Evolutionary conservation across 768 basidiomycete genomes (phyloP), one percentile per base, ranked within the genome.

Genomic region (Galerina marginata): DNA sequence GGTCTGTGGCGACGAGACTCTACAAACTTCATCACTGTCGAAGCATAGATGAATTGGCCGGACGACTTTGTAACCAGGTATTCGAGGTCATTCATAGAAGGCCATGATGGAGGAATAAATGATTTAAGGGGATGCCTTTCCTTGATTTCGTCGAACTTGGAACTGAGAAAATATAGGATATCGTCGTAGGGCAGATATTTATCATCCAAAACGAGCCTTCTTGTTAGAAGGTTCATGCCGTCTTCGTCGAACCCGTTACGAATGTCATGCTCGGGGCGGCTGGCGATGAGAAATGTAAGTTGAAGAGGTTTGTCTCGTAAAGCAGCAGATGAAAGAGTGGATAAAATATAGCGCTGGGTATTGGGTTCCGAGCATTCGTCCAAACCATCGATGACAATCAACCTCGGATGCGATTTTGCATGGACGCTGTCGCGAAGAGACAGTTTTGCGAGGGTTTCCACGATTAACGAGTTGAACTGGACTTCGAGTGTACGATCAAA

Each of bases 41-140:
- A 60, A 0, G 65, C 70, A 39, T 72, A 74, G 29, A 73, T 64
- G 39, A 72, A 72, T 47, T 69, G 63, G 0, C 72, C 71, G 0
- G 65, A 65, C 0, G 72, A 62, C 33, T 64, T 66, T 2, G 50
- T 16, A 0, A 64, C 67, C 3, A 74, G 60, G 0, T 33, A 23
- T 11, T 64, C 36, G 10, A 70, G 54, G 9, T 58, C 45, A 4
- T 53, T 47, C 0, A 49, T 15, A 1, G 57, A 4, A 1, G 71
- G 73, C 73, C 71, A 74, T 4, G 61, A 7, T 1, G 23, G 4
- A 45, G 54, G 60, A 33, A 51, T 15, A 16, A 45, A 54, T 14
- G 26, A 5, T 16, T 43, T 15, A 9, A 20, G 36, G 20, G 60
- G 60, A 26, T 61, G 60, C 11, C 23, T 50, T n/a, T 16, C 16